Percentiles rank a stretch among this genome's conserved stretches.
Conservation (phyloP, 2,329 filamentous ascomycete genomes). For the Penicillium sp. region DNA sequence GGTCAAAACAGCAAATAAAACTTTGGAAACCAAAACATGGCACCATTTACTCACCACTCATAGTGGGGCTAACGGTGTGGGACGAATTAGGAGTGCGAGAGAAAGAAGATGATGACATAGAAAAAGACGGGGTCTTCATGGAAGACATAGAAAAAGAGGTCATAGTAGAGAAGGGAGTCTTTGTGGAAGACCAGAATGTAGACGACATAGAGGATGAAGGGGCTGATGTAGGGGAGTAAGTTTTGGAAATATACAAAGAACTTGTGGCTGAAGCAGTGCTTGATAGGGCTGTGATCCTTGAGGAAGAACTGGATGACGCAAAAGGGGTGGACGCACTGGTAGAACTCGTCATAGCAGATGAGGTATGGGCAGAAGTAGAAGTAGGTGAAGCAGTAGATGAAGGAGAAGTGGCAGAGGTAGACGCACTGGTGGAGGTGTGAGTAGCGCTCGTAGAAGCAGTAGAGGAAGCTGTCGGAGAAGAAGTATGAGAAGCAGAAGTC, state of each 20-base stretch:
- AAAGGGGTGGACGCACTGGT: conserved; percentile 19
- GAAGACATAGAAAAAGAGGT: conserved; percentile 5
- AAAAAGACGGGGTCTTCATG: conserved; percentile 3
- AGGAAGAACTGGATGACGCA: conserved; percentile 7
- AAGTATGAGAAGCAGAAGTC: conserved; percentile 19
- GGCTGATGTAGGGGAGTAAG: conserved; percentile 9
- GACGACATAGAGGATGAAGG: conserved; percentile 4
- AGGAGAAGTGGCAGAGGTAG: conserved; percentile 12
- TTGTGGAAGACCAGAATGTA: conserved; percentile 3
- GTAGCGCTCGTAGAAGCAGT: conserved; percentile 21
- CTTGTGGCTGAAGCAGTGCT: conserved; percentile 7
- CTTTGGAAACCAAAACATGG: conserved; percentile 14
- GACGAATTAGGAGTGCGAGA: conserved; percentile 11
- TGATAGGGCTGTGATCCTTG: conserved; percentile 2
- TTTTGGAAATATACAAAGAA: not conserved
- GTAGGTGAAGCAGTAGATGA: conserved; percentile 13
- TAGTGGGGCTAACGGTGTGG: conserved; percentile 18
- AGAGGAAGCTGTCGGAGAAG: conserved; percentile 19
- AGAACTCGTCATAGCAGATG: conserved; percentile 20
- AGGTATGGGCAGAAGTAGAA: conserved; percentile 17
- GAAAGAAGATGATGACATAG: conserved; percentile 3
- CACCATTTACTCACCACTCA: conserved; percentile 28
- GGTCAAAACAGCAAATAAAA: not conserved
- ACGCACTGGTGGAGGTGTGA: conserved; percentile 23
- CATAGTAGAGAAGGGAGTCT: conserved; percentile 11